Percentiles rank a stretch among this genome's conserved stretches.
These are phyloP conservation scores for Pleoardoris graminearum DNA, from an alignment of 2,329 filamentous ascomycete genomes.

Conservation along the genomic window DNA sequence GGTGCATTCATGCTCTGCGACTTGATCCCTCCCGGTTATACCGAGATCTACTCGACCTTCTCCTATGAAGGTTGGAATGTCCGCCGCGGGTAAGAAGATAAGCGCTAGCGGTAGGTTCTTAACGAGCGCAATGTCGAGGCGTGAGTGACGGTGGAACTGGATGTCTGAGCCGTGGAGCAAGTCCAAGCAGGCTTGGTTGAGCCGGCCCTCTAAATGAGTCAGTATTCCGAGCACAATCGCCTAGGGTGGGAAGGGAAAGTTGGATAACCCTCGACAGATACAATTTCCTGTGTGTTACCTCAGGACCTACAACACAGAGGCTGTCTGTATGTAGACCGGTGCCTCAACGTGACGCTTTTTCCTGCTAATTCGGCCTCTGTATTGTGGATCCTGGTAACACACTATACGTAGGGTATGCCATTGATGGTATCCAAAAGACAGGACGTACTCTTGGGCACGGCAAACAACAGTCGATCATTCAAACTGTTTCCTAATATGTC, in stretches of 20 bases:
- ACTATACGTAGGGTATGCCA: not conserved
- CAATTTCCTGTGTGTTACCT: too few species aligned
- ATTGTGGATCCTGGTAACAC: too few species aligned
- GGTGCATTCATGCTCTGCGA: slow-evolving; percentile 81
- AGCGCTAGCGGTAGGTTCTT: slow-evolving; percentile 96
- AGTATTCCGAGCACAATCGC: too few species aligned
- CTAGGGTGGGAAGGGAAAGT: too few species aligned
- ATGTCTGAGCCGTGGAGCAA: slow-evolving; percentile 93
- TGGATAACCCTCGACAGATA: too few species aligned
- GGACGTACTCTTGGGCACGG: slow-evolving; percentile 92
- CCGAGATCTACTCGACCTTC: slow-evolving; percentile 92
- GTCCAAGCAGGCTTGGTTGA: slow-evolving; percentile 85
- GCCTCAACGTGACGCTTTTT: too few species aligned
- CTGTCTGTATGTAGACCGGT: too few species aligned
- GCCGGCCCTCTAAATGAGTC: slow-evolving; percentile 75
- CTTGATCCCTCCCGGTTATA: slow-evolving; percentile 92
- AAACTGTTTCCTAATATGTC: slow-evolving; percentile 62
- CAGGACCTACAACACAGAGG: too few species aligned
- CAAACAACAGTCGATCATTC: slow-evolving; percentile 90
- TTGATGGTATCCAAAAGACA: too few species aligned
- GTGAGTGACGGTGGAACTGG: slow-evolving; percentile 91
- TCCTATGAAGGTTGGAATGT: slow-evolving; percentile 96
- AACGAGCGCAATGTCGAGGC: slow-evolving; percentile 95
- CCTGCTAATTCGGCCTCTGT: too few species aligned
- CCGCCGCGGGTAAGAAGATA: slow-evolving; percentile 93